Evolutionary conservation across 2,329 filamentous ascomycete genomes (phyloP), one percentile per base, ranked within the genome.

Genomic region (Hypoxylon sp.): DNA sequence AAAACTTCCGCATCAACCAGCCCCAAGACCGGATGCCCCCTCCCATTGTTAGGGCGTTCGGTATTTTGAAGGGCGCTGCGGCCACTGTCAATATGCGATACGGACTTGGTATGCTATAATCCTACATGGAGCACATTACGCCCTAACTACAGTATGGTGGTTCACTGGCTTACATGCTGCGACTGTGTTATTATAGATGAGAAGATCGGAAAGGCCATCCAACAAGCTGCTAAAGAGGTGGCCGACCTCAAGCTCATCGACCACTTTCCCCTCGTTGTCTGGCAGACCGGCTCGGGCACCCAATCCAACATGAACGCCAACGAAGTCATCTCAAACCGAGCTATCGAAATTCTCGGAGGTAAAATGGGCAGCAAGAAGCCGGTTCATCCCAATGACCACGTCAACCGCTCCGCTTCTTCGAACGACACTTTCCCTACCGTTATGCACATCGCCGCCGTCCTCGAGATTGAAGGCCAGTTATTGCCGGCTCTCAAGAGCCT

Each of bases 301-400:
- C 96, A 98, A 86, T 97, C 94, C 81, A 98, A 97, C 89, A 98
- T 98, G 96, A 99, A 99, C 84, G 94, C 95, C 79, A 99, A 99
- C 85, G 96, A 99, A 81, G 96, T 99, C 81, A 98, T 99, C 81
- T 97, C 95, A 71, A 99, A 98, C 88, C 93, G 96, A 72, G 96
- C 96, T 71, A 98, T 98, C 81, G 95, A 98, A 85, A 97, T 98
- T 70, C 87, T 98, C 57, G 96, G 96, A 74, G 96, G 96, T 75
- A 87, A 87, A 71, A 97, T 94, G 92, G 96, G 96, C 74, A 90
- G 85, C 88, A 98, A 98, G 90, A 97, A 96, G 86, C 96, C 96
- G 27, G 96, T 99, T 70, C 96, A 99, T 84, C 96, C 96, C 76
- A 99, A 98, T 83, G 96, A 99, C 85, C 96, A 99, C 81, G 96